phyloP scores from a whole-genome alignment of 495 filamentous ascomycete species.

The Friedmanniomyces endolithicus region DNA sequence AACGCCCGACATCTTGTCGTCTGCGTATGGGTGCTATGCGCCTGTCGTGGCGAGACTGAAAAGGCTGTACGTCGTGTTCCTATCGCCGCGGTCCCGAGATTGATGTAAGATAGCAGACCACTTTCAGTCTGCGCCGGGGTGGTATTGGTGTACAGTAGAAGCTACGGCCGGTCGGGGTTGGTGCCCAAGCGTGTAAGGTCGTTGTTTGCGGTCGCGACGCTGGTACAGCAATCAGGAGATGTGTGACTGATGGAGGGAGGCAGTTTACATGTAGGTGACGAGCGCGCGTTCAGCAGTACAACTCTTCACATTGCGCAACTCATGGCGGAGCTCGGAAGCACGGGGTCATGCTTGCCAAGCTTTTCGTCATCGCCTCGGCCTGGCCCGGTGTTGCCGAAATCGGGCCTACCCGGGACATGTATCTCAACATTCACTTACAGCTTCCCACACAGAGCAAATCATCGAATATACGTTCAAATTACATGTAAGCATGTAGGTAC shows the following conservation, averaged over 20 bases:
- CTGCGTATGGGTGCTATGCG: not conserved
- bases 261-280: not conserved
- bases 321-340: not conserved
- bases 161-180: not conserved
- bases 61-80: not conserved
- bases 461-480: too few species aligned
- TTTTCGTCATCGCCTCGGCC: not conserved
- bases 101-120: not conserved
- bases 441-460: too few species aligned
- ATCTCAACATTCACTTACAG: not conserved
- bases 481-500: conserved; percentile 10
- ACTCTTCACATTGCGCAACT: not conserved
- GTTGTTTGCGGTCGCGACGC: not conserved
- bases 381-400: not conserved
- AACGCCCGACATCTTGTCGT: conserved; percentile 76
- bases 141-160: not conserved
- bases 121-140: not conserved
- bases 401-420: too few species aligned
- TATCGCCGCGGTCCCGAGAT: not conserved
- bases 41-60: not conserved
- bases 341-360: not conserved
- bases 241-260: not conserved
- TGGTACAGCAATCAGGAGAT: not conserved
- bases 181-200: not conserved
- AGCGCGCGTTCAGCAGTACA: not conserved